Percentiles rank a stretch among this genome's conserved stretches.
Evolutionary conservation across 352 stramenopile genomes (phyloP).

Genomic region (Thraustotheca clavata): DNA sequence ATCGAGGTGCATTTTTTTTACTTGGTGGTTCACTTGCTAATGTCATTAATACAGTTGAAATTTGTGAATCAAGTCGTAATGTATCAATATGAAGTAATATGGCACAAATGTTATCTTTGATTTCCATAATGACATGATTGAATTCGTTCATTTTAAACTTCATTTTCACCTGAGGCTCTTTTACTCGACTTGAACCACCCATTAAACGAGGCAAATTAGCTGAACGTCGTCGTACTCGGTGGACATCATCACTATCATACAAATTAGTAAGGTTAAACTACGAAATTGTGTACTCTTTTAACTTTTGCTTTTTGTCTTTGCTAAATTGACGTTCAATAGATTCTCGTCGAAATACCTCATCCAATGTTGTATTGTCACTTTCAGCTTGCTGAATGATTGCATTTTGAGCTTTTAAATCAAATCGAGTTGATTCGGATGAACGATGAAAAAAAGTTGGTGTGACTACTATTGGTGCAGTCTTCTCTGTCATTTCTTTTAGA

Average conservation of each 20-base stretch:
- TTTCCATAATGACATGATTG: slow-evolving; percentile 54
- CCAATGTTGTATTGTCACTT: not conserved
- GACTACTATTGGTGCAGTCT: too few species aligned
- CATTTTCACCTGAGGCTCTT: not conserved
- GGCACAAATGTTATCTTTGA: slow-evolving; percentile 65
- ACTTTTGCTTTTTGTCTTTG: not conserved
- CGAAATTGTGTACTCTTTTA: not conserved
- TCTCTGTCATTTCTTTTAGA: not conserved
- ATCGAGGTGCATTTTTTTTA: not conserved
- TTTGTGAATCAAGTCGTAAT: slow-evolving; percentile 56
- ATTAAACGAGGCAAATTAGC: not conserved
- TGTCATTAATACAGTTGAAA: slow-evolving; percentile 38
- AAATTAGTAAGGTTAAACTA: not conserved
- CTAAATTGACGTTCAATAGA: slow-evolving; percentile 10
- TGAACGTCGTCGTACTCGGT: not conserved
- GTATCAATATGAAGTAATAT: slow-evolving; percentile 51
- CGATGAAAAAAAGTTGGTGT: not conserved
- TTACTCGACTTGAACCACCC: too few species aligned
- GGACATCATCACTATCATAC: not conserved
- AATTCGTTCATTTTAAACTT: slow-evolving; percentile 26
- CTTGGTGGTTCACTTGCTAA: not conserved
- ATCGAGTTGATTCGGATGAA: slow-evolving; percentile 12
- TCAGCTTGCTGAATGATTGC: slow-evolving; percentile 13
- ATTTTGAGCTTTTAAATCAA: slow-evolving; percentile 12
- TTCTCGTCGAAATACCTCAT: not conserved